These are phyloP conservation scores for Tulasnella sp. DNA, from an alignment of 768 basidiomycete genomes.

Conservation along the genomic window DNA sequence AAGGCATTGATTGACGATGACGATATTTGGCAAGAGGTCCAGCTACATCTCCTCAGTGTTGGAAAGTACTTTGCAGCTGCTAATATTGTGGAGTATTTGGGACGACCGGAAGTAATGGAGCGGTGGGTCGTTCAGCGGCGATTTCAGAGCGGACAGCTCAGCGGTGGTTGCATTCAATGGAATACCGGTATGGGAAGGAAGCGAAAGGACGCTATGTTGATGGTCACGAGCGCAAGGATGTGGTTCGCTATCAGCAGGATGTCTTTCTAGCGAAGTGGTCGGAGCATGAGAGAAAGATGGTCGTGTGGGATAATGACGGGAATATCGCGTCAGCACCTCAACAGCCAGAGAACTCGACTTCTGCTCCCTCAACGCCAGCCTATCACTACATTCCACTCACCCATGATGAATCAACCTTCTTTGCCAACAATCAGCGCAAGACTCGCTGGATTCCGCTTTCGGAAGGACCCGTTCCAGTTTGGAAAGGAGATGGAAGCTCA, in stretches of 20 bases:
- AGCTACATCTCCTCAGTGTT: slow-evolving; percentile 22
- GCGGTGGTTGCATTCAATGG: slow-evolving; percentile 27
- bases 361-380: background rate
- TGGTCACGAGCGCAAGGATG: slow-evolving; percentile 31
- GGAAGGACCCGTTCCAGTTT: background rate
- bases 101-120: slow-evolving; percentile 11
- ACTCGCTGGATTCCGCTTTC: background rate
- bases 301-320: slow-evolving; percentile 14
- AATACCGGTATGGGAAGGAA: slow-evolving; percentile 23
- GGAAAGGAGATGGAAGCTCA: background rate
- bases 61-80: slow-evolving; percentile 24
- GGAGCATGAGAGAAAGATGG: slow-evolving; percentile 4
- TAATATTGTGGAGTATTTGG: slow-evolving; percentile 26
- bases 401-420: background rate
- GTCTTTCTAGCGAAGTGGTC: slow-evolving; percentile 21
- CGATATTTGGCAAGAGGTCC: background rate
- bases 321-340: background rate
- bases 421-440: background rate
- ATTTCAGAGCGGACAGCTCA: slow-evolving; percentile 24
- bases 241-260: slow-evolving; percentile 25
- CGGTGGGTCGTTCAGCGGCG: background rate
- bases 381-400: background rate
- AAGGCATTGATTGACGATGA: background rate
- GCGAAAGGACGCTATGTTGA: slow-evolving; percentile 27
- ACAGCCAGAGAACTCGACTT: background rate